A percentile compares a stretch with the other conserved stretches of the same genome.
phyloP scores from a whole-genome alignment of 148 eudicot genomes.

The Pharnaceum exiguum region DNA sequence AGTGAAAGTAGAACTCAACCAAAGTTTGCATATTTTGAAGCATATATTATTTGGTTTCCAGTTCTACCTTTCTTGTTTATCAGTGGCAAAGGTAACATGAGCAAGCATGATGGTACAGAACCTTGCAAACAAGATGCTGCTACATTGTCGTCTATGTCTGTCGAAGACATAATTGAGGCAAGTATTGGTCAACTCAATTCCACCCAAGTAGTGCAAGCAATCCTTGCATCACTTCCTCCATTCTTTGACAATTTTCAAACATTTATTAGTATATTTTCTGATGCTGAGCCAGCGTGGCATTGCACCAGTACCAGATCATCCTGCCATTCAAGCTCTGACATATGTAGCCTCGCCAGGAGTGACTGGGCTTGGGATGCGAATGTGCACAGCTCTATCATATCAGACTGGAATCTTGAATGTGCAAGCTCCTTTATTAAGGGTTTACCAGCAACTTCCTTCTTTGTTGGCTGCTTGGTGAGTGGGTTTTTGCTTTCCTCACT shows the following conservation, averaged over 20 bases:
- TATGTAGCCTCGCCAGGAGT: constrained; percentile 12
- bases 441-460: constrained; percentile 22
- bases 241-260: constrained; percentile 25
- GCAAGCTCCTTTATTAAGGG: constrained; percentile 16
- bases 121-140: no score
- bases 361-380: constrained; percentile 17
- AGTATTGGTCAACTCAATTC: constrained; percentile 20
- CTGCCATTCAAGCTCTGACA: constrained; percentile 6
- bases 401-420: constrained; percentile 25
- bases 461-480: constrained; percentile 20
- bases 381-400: constrained; percentile 7
- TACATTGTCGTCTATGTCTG: constrained; percentile 2
- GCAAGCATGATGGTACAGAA: no score
- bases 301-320: neutral
- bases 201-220: constrained; percentile 18
- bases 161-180: constrained; percentile 22
- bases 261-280: constrained; percentile 19
- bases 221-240: constrained; percentile 16
- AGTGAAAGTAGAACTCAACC: no score
- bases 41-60: no score
- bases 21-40: no score
- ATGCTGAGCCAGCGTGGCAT: constrained; percentile 24
- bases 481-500: constrained; percentile 19
- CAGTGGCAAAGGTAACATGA: no score
- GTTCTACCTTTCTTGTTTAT: no score